Evolutionary conservation across 805 yeast genomes (phyloP).

Genomic region (Cyberlindnera galapagoensis): DNA sequence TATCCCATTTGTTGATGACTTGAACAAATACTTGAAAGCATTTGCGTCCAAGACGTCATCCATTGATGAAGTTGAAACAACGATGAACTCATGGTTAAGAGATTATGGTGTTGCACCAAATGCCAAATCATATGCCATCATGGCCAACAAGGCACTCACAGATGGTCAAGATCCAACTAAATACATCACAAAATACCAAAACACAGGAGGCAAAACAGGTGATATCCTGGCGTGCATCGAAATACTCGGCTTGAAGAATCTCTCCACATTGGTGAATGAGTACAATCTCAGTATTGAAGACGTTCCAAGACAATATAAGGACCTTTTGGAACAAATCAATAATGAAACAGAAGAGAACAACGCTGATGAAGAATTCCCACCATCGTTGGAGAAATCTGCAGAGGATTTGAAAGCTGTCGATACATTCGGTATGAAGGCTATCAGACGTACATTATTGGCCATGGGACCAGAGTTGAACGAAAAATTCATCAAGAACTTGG

Average conservation of each 20-base stretch:
- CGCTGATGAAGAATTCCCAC: slow-evolving; percentile 23
- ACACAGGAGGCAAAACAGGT: slow-evolving; percentile 22
- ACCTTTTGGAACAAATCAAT: slow-evolving; percentile 14
- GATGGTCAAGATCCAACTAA: slow-evolving; percentile 17
- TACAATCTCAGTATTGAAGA: slow-evolving; percentile 16
- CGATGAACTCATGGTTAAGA: slow-evolving; percentile 28
- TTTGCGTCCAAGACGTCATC: slow-evolving; percentile 31
- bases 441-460: slow-evolving; percentile 66
- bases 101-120: slow-evolving; percentile 36
- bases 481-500: slow-evolving; percentile 27
- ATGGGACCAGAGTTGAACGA: slow-evolving; percentile 28
- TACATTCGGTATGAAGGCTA: slow-evolving; percentile 70
- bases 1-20: slow-evolving; percentile 53
- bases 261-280: slow-evolving; percentile 25
- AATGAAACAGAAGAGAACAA: slow-evolving; percentile 5
- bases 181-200: slow-evolving; percentile 23
- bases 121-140: slow-evolving; percentile 54
- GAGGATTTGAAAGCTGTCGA: slow-evolving; percentile 59
- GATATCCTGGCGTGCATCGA: slow-evolving; percentile 32
- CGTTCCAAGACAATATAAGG: slow-evolving; percentile 31
- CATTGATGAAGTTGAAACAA: slow-evolving; percentile 37
- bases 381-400: slow-evolving; percentile 46
- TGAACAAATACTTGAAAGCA: slow-evolving; percentile 53
- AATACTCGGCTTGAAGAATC: slow-evolving; percentile 41
- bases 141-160: slow-evolving; percentile 29